A percentile compares a stretch with the other conserved stretches of the same genome.
Evolutionary conservation across 1,284 basidiomycete genomes (phyloP).

Genomic region (Phylloboletellus chloephorus): DNA sequence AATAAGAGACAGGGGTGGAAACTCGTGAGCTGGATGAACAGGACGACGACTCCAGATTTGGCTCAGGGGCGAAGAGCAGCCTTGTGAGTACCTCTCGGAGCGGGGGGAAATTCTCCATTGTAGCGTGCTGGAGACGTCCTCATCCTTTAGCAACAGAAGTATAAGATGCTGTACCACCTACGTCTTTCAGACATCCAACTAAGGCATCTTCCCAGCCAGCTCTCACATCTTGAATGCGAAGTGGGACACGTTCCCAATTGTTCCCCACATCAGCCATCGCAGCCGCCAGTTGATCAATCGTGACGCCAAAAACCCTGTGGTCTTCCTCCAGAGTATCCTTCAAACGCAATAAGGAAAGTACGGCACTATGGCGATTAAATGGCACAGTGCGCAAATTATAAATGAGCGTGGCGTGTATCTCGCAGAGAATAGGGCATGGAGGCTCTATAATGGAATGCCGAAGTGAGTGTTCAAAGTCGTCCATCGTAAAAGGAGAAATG

Average conservation of each 20-base stretch:
- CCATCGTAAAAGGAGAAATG: slow-evolving; percentile 87
- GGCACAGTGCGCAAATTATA: slow-evolving; percentile 81
- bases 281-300: slow-evolving; percentile 51
- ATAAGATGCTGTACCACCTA: slow-evolving; percentile 37
- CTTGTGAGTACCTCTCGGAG: slow-evolving; percentile 72
- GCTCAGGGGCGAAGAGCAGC: slow-evolving; percentile 64
- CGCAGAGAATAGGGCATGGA: slow-evolving; percentile 74
- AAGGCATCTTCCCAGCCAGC: slow-evolving; percentile 83
- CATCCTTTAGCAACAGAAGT: slow-evolving; percentile 14
- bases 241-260: slow-evolving; percentile 74
- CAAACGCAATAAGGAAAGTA: slow-evolving; percentile 54
- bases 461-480: slow-evolving; percentile 88
- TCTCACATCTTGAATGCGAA: slow-evolving; percentile 60
- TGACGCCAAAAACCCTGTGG: slow-evolving; percentile 46
- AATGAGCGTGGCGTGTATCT: slow-evolving; percentile 86
- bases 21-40: slow-evolving; percentile 43
- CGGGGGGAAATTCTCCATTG: slow-evolving; percentile 64
- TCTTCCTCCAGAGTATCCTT: slow-evolving; percentile 40
- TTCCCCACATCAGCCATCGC: slow-evolving; percentile 71
- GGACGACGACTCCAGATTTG: slow-evolving; percentile 35
- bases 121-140: slow-evolving; percentile 59
- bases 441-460: slow-evolving; percentile 70
- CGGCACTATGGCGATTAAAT: slow-evolving; percentile 64
- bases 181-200: slow-evolving; percentile 85
- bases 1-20: slow-evolving; percentile 35